A percentile compares a stretch with the other conserved stretches of the same genome.
phyloP scores from a whole-genome alignment of 176 grass and related monocot genomes.

The Juncus inflexus region DNA sequence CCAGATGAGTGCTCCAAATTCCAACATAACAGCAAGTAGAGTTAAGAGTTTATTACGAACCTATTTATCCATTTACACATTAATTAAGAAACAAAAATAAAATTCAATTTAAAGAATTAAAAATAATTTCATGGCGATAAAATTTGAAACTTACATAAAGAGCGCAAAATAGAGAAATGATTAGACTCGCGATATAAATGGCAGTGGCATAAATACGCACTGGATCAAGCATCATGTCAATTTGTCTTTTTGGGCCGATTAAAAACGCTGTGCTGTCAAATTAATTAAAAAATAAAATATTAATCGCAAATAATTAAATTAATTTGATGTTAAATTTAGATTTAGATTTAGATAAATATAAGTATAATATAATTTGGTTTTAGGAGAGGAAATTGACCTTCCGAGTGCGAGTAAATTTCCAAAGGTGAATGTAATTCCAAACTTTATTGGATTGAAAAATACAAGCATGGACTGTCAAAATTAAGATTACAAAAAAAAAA shows the following conservation, averaged over 20 bases:
- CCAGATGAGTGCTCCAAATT: conserved; percentile 96
- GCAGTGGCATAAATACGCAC: conserved; percentile 97
- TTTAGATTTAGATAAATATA: neutral
- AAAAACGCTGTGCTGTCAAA: conserved; percentile 99
- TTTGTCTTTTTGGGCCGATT: conserved; percentile 88
- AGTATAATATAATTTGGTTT: neutral
- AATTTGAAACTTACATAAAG: conserved; percentile 66
- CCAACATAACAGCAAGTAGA: conserved; percentile 79
- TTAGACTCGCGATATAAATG: conserved; percentile 88
- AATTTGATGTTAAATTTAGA: neutral
- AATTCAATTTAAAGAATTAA: conserved; percentile 12
- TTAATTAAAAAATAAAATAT: conserved; percentile 33
- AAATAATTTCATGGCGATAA: neutral
- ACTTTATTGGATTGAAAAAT: conserved; percentile 98
- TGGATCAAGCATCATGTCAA: conserved; percentile 99
- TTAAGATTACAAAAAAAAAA: neutral
- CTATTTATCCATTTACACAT: conserved; percentile 28
- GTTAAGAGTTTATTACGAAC: conserved; percentile 87
- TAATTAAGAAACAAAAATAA: neutral
- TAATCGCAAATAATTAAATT: conserved; percentile 33
- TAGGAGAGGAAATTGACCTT: conserved; percentile 52
- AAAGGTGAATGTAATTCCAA: conserved; percentile 93
- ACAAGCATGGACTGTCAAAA: conserved; percentile 87
- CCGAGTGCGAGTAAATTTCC: conserved; percentile 96
- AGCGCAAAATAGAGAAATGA: conserved; percentile 82